A percentile compares a stretch with the other conserved stretches of the same genome.
Evolutionary conservation across 2,329 filamentous ascomycete species (phyloP).

Genomic region (Botrytis cinerea): DNA sequence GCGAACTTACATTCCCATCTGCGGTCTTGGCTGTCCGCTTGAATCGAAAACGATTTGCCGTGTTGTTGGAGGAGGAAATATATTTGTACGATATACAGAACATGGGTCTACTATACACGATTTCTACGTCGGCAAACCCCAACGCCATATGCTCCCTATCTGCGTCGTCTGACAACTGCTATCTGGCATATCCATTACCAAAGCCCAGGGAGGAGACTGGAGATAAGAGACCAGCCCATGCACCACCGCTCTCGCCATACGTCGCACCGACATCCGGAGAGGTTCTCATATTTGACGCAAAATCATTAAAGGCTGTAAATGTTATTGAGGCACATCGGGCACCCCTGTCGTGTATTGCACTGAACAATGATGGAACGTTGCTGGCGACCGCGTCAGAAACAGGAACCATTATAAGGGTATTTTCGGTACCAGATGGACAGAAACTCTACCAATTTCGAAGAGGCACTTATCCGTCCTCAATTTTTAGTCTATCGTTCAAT

Average conservation of each 20-base stretch:
- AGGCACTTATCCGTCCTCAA: conserved; percentile 91
- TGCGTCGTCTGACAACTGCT: conserved; percentile 93
- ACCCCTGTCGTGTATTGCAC: conserved; percentile 82
- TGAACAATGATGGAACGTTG: conserved; percentile 90
- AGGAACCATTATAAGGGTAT: conserved; percentile 94
- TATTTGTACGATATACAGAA: conserved; percentile 99
- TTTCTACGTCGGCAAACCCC: conserved; percentile 91
- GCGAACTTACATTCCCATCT: conserved; percentile 98
- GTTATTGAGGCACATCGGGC: conserved; percentile 94
- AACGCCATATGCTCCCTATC: conserved; percentile 89
- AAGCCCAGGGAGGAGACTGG: conserved; percentile 64
- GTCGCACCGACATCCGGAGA: conserved; percentile 85
- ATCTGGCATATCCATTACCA: conserved; percentile 89
- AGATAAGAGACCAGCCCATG: conserved; percentile 70
- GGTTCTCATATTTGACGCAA: conserved; percentile 87
- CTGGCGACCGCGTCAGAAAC: conserved; percentile 96
- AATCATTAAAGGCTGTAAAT: conserved; percentile 88
- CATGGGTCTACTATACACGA: conserved; percentile 92
- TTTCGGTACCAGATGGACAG: conserved; percentile 84
- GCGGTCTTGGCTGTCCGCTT: conserved; percentile 90
- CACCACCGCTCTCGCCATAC: conserved; percentile 77
- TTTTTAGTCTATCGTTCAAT: conserved; percentile 99
- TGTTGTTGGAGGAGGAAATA: conserved; percentile 92
- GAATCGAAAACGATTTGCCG: conserved; percentile 90
- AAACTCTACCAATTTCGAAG: conserved; percentile 96